Evolutionary conservation across 768 basidiomycete genomes (phyloP), one percentile per base, ranked within the genome.

Genomic region (Dioszegia hungarica): DNA sequence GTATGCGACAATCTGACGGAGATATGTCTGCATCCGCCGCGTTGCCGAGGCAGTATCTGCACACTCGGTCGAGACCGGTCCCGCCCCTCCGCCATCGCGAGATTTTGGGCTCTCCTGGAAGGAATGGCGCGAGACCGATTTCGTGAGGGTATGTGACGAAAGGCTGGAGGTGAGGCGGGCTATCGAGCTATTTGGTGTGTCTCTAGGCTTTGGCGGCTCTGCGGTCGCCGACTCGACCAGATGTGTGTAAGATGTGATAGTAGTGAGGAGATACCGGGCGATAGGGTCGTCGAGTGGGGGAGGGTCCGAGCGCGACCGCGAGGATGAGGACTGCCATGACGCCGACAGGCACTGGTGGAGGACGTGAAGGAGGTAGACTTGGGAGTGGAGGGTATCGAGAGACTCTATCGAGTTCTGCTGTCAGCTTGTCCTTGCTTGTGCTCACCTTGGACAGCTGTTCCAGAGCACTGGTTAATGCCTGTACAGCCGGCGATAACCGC

Each of bases 361-460:
- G 22, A 92, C 84, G 76, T 92, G 90, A 66, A 92, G 80, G 36
- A 93, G 77, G 64, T 89, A 89, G 1, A 93, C 79, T 72, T 92
- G 88, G 0, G 90, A 92, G 69, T 93, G 90, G 3, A 91, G 81
- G 39, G 86, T 82, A 54, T 90, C 86, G 17, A 88, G 79, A 2
- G 85, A 79, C 55, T 51, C 49, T 82, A 54, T 61, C 1, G 60
- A 57, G 53, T 64, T 61, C 65, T 68, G 10, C 19, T 15, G 11
- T 56, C 31, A 44, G 28, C 33, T 22, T 20, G 2, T 11, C 71
- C 64, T 31, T 25, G 8, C 33, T 28, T 29, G 31, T 59, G 59
- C 68, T 51, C 57, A 90, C 90, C 81, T 85, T 88, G 52, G 85
- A 81, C 31, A 93, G 77, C 36, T 84, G 83, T 62, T 93, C 89